phyloP scores from a whole-genome alignment of 2,329 filamentous ascomycete species.

The Polytolypa hystricis region DNA sequence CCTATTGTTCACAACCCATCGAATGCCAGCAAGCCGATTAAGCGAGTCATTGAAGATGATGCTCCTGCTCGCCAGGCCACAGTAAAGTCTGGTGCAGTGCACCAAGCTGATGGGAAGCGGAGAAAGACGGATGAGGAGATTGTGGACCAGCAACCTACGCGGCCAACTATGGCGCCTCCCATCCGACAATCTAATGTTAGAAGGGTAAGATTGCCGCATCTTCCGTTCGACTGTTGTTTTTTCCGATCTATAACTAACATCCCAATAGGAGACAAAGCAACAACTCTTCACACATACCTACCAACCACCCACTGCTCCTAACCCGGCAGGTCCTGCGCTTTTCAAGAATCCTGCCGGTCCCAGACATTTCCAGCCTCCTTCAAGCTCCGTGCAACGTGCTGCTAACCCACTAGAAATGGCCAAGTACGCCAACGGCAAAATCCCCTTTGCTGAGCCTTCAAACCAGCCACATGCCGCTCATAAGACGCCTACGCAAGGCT shows the following conservation, averaged over 20 bases:
- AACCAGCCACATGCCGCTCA: conserved; percentile 43
- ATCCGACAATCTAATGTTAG: conserved; percentile 67
- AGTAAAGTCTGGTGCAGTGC: conserved; percentile 37
- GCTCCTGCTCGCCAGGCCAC: conserved; percentile 37
- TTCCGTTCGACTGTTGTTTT: too few species aligned
- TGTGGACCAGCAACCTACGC: conserved; percentile 48
- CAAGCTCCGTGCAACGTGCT: conserved; percentile 39
- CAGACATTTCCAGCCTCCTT: conserved; percentile 41
- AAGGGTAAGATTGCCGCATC: conserved; percentile 51
- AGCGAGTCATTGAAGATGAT: conserved; percentile 58
- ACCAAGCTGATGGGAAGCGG: conserved; percentile 65
- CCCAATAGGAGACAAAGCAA: conserved; percentile 27
- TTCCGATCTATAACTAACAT: too few species aligned
- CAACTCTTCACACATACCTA: conserved; percentile 31
- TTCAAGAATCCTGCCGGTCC: conserved; percentile 21
- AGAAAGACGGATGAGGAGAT: conserved; percentile 66
- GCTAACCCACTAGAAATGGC: conserved; percentile 69
- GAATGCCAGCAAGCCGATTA: conserved; percentile 60
- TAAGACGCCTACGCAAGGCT: conserved; percentile 57
- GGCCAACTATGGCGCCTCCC: conserved; percentile 67
- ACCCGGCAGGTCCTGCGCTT: conserved; percentile 22
- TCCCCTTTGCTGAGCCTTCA: conserved; percentile 69
- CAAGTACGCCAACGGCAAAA: conserved; percentile 79
- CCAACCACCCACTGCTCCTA: conserved; percentile 15
- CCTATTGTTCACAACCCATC: conserved; percentile 52